These are phyloP conservation scores for Ocimum tenuiflorum DNA, from an alignment of 257 asterid species.

Conservation along the genomic window DNA sequence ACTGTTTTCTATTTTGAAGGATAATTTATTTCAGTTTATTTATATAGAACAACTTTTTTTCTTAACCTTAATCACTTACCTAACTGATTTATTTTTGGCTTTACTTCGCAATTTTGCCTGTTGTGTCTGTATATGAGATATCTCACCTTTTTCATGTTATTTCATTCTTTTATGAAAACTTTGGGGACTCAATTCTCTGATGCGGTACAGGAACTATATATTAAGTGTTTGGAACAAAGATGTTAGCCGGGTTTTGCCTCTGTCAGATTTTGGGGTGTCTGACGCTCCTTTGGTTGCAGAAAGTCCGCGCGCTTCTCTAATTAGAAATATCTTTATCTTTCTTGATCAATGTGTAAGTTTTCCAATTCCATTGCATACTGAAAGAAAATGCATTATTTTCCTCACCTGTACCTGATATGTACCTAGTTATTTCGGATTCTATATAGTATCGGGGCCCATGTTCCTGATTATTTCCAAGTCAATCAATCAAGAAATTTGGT, in stretches of 20 bases:
- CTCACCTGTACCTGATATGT: background rate
- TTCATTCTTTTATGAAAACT: slow-evolving; percentile 8
- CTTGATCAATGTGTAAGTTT: slow-evolving; percentile 88
- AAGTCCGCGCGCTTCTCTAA: slow-evolving; percentile 53
- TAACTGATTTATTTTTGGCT: background rate
- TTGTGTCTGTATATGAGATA: slow-evolving; percentile 3
- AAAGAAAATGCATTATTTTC: slow-evolving; percentile 5
- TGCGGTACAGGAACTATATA: slow-evolving; percentile 66
- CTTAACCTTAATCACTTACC: background rate
- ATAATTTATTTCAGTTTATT: background rate
- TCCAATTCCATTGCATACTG: slow-evolving; percentile 6
- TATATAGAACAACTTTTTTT: background rate
- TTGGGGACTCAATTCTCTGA: slow-evolving; percentile 22
- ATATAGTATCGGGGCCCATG: background rate
- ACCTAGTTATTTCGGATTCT: background rate
- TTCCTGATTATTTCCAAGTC: background rate
- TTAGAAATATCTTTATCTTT: slow-evolving; percentile 65
- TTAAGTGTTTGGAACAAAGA: slow-evolving; percentile 94
- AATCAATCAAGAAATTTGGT: background rate
- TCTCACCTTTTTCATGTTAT: background rate
- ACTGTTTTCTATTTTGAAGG: slow-evolving; percentile 8
- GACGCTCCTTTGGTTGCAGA: slow-evolving; percentile 48
- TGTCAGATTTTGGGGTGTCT: slow-evolving; percentile 69
- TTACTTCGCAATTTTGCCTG: background rate
- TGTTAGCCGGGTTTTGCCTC: slow-evolving; percentile 69